Percentiles rank a stretch among this genome's conserved stretches.
These are phyloP conservation scores for Crassisporium funariophilum DNA, from an alignment of 768 basidiomycete species.

Conservation along the genomic window DNA sequence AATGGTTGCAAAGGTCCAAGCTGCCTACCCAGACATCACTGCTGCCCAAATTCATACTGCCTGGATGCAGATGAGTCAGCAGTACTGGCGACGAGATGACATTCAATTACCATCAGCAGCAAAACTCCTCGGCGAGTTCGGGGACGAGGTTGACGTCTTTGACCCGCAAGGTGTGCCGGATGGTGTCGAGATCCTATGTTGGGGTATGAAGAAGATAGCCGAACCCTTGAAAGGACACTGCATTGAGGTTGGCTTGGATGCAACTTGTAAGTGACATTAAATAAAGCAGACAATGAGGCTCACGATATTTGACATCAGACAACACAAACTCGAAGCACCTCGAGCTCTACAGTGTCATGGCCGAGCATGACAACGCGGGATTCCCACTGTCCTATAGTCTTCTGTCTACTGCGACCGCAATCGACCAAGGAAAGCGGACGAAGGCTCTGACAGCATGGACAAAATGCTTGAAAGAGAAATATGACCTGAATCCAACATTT, in stretches of 20 bases:
- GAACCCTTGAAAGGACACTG: conserved; percentile 13
- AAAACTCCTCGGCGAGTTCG: conserved; percentile 20
- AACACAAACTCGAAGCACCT: conserved; percentile 29
- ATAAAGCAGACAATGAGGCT: not conserved
- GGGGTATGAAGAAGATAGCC: conserved; percentile 21
- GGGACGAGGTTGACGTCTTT: conserved; percentile 10
- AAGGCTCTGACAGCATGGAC: conserved; percentile 21
- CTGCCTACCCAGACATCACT: conserved; percentile 29
- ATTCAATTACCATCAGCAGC: conserved; percentile 24
- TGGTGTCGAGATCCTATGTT: conserved; percentile 24
- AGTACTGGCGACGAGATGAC: conserved; percentile 24
- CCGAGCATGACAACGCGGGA: conserved; percentile 27
- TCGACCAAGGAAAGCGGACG: conserved; percentile 21
- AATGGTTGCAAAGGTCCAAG: conserved; percentile 34
- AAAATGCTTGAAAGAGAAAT: conserved; percentile 10
- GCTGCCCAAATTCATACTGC: conserved; percentile 26
- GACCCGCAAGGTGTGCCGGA: conserved; percentile 14
- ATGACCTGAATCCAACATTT: conserved; percentile 14
- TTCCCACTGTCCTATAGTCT: conserved; percentile 26
- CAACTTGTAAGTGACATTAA: conserved; percentile 20
- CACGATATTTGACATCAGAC: conserved; percentile 13
- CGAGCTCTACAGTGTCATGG: conserved; percentile 27
- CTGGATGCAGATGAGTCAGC: conserved; percentile 29
- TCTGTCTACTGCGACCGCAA: conserved; percentile 23
- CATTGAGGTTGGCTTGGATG: conserved; percentile 21